Evolutionary conservation across 768 basidiomycete species (phyloP), one percentile per base, ranked within the genome.

Genomic region (Phylloporus rhodoxanthus): DNA sequence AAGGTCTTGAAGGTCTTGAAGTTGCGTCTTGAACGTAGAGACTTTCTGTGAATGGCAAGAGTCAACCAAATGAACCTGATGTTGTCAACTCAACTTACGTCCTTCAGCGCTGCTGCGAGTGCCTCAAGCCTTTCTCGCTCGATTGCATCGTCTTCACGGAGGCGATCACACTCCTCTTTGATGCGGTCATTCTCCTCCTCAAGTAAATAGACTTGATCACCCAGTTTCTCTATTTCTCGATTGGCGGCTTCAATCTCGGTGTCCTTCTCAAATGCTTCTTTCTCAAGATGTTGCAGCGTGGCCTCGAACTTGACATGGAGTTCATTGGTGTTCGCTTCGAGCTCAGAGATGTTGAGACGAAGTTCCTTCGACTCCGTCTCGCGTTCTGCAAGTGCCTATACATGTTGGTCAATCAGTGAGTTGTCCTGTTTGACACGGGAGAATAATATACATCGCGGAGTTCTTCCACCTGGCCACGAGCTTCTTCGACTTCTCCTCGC

Each of bases 401-500:
- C 7, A 47, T 6, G 38, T 9, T 8, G 34, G 11, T 13, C 10
- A 21, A 47, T 57, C 26, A 61, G 50, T 9, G n/a, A 32, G 29
- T 17, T 3, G 7, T 8, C 1, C 0, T 20, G 15, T 13, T 38
- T 10, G 9, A 17, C 14, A 33, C 34, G 28, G 51, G 26, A 26
- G 25, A 28, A 2, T 33, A 21, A 70, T 76, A 50, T 61, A 88
- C 86, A 65, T 87, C 87, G 21, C 77, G 76, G 14, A 89, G 73
- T 64, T 94, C 89, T 48, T 91, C 89, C 1, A 85, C 80, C 57
- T 90, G 89, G 3, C 74, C 77, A 51, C 84, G 75, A 2, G 82
- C 82, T 55, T 91, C 89, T 53, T 91, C 82, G 2, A 94, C 82
- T 62, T 95, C 93, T 3, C 86, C 87, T 48, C 85, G 72, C 91